Base-by-base conservation (phyloP, 345 rosid species). In the Salix suchowensis region DNA sequence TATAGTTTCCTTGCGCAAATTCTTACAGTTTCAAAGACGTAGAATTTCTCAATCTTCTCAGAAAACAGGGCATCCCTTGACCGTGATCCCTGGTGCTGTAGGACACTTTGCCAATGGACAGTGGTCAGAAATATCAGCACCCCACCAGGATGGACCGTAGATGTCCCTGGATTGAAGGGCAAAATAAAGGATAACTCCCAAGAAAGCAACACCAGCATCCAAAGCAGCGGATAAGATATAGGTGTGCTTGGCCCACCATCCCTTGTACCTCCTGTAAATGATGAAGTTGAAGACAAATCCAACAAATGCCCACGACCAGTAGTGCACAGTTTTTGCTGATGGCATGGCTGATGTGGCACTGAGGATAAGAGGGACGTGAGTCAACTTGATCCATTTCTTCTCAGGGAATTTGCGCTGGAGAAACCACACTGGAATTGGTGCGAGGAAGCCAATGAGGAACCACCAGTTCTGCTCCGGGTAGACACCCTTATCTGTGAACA, bases 121-220 rank as follows among this genome's bases (percentile, higher is more conserved):
- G 60, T 91, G 96, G 72, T 93, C 97, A 10, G 64, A 39, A 7
- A 65, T 64, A 9, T 75, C 70, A 65, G 81, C 77, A 26, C 97
- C 97, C 96, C 98, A 91, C 98, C 98, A 92, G 0, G 72, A 75
- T 42, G 94, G 91, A 28, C 94, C 91, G 74, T 71, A 71, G 48
- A 91, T 83, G 6, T 88, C 84, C 26, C 78, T 61, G 69, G 83
- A 79, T 70, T 94, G 98, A 26, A 94, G 84, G 11, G 88, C n/a
- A 14, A 92, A 86, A 79, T 76, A 94, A 40, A 94, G 81, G 70
- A 92, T 2, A 15, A 91, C 74, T 21, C 82, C 94, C 94, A 92
- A 86, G 74, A 88, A 85, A 0, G 96, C 93, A 21, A 93, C 73
- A 13, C 98, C 97, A 15, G 97, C 97, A 85, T 90, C 97, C 67